These are phyloP conservation scores for Metarhizium sp. DNA, from an alignment of 2,329 filamentous ascomycete species.

Conservation along the genomic window DNA sequence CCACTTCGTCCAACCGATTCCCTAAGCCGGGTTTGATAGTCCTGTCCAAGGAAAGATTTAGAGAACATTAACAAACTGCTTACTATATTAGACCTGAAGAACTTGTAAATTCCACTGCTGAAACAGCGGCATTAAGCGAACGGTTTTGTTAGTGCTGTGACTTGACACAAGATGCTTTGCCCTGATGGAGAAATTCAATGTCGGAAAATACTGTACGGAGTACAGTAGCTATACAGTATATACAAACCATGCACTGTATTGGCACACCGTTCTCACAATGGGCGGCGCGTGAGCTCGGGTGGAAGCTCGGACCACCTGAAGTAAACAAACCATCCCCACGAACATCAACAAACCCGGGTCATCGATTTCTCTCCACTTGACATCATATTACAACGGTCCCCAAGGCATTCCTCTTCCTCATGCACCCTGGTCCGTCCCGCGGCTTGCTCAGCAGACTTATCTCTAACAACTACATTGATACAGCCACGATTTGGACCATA, in stretches of 20 bases:
- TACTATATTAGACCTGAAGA: no score
- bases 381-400: conserved; percentile 6
- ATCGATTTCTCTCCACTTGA: conserved; percentile 5
- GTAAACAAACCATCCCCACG: conserved; percentile 17
- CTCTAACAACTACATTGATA: background rate
- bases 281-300: background rate
- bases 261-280: background rate
- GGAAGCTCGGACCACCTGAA: conserved; percentile 6
- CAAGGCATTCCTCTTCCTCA: conserved; percentile 7
- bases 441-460: conserved; percentile 1
- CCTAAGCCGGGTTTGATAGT: no score
- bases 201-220: no score
- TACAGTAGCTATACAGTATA: no score
- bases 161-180: no score
- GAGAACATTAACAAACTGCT: no score
- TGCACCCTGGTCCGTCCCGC: conserved; percentile 3
- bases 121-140: no score
- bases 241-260: background rate
- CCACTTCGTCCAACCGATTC: no score
- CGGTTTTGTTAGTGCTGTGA: no score
- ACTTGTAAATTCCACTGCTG: no score
- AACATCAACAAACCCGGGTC: conserved; percentile 11
- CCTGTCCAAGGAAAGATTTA: no score
- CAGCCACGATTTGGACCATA: background rate
- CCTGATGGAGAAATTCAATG: no score